Evolutionary conservation across 768 basidiomycete genomes (phyloP).

Genomic region (Leccinellum rugosiceps): DNA sequence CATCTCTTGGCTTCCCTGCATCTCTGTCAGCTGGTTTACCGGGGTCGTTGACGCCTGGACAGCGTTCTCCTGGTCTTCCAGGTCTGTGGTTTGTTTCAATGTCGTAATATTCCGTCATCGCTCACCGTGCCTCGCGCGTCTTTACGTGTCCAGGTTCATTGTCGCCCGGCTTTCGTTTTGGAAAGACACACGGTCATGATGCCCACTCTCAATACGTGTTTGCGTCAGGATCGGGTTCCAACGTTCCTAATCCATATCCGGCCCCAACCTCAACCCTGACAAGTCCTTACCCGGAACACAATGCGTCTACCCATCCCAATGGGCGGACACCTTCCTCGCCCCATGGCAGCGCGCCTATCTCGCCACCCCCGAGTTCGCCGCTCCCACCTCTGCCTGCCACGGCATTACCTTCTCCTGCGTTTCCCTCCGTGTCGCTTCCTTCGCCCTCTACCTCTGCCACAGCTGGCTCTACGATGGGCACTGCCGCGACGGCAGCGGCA

Average conservation of each 20-base stretch:
- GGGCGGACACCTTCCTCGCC: conserved; percentile 9
- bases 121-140: not conserved
- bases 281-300: not conserved
- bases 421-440: not conserved
- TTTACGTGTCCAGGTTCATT: conserved; percentile 14
- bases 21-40: conserved; percentile 20
- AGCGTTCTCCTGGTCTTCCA: conserved; percentile 22
- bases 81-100: conserved; percentile 17
- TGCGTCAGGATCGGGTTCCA: conserved; percentile 10
- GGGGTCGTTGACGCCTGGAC: conserved; percentile 17
- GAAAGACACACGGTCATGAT: not conserved
- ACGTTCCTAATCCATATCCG: conserved; percentile 1
- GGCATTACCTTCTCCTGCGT: conserved; percentile 15
- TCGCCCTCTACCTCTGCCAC: not conserved
- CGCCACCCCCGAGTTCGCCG: conserved; percentile 24
- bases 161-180: conserved; percentile 22
- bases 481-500: conserved; percentile 13
- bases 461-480: not conserved
- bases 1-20: conserved; percentile 10
- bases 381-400: conserved; percentile 18
- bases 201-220: conserved; percentile 19
- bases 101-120: conserved; percentile 6
- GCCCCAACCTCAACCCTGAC: conserved; percentile 6
- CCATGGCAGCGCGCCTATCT: conserved; percentile 10
- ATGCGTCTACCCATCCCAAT: conserved; percentile 1